A percentile compares a stretch with the other conserved stretches of the same genome.
Conservation (phyloP, 192 early-diverging fungal genomes). For the Powellomyces hirtus region DNA sequence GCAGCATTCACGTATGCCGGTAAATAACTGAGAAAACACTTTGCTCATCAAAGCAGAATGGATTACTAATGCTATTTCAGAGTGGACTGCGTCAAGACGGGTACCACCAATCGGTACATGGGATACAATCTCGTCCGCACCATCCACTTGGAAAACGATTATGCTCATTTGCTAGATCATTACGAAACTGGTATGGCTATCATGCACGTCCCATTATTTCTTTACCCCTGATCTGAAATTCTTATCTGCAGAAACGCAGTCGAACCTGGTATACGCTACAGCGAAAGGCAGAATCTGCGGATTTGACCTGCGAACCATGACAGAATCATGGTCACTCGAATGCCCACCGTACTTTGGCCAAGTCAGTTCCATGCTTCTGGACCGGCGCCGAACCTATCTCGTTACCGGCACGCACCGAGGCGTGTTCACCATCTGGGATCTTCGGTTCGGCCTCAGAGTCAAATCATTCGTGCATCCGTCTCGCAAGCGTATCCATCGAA, state of each 20-base stretch:
- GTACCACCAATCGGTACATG: conserved; percentile 54
- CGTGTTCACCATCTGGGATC: conserved; percentile 73
- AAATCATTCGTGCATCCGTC: conserved; percentile 76
- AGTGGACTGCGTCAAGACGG: conserved; percentile 52
- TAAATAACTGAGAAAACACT: neutral
- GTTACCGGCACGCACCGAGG: conserved; percentile 74
- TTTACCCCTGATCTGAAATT: neutral
- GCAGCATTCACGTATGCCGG: conserved; percentile 74
- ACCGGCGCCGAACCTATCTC: conserved; percentile 63
- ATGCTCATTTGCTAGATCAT: conserved; percentile 63
- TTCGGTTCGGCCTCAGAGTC: conserved; percentile 70
- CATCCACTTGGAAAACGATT: conserved; percentile 54
- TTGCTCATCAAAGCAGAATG: neutral
- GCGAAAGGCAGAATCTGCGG: conserved; percentile 67
- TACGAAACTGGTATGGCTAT: conserved; percentile 60
- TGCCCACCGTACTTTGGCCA: conserved; percentile 48
- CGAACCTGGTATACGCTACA: conserved; percentile 70
- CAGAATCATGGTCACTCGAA: conserved; percentile 56
- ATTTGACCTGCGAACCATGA: conserved; percentile 75
- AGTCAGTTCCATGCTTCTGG: conserved; percentile 66
- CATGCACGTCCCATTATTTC: neutral
- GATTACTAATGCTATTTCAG: conserved; percentile 19
- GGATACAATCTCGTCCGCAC: conserved; percentile 60
- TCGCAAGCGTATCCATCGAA: conserved; percentile 55
- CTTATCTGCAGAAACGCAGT: conserved; percentile 41